Percentiles rank a stretch among this genome's conserved stretches.
phyloP scores from a whole-genome alignment of 2,329 filamentous ascomycete species.

The Huntiella omanensis region DNA sequence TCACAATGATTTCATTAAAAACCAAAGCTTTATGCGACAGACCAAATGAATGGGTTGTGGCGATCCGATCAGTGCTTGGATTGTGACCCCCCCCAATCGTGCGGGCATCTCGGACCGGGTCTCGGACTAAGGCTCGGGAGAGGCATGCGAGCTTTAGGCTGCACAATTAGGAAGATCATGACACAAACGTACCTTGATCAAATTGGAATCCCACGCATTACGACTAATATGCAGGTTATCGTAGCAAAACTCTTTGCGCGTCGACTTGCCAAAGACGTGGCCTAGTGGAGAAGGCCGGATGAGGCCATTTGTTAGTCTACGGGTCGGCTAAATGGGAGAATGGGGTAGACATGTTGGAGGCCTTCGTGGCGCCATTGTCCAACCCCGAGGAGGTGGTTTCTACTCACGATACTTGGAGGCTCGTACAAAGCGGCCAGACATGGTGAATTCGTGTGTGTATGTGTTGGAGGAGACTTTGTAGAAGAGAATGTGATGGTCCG shows the following conservation, averaged over 20 bases:
- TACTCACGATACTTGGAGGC: slow-evolving; percentile 49
- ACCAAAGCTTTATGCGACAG: too few species aligned
- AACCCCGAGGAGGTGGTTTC: neutral
- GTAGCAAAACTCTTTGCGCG: slow-evolving; percentile 95
- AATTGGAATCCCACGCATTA: slow-evolving; percentile 98
- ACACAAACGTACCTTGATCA: slow-evolving; percentile 59
- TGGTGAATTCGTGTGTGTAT: slow-evolving; percentile 17
- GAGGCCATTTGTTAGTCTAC: slow-evolving; percentile 7
- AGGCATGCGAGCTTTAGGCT: neutral
- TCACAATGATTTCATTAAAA: too few species aligned
- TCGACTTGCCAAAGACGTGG: slow-evolving; percentile 93
- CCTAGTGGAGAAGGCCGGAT: slow-evolving; percentile 32
- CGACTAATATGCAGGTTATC: slow-evolving; percentile 93
- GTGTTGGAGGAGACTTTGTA: neutral
- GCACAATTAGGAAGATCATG: too few species aligned
- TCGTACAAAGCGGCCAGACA: slow-evolving; percentile 48
- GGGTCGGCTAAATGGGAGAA: slow-evolving; percentile 3
- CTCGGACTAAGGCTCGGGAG: neutral
- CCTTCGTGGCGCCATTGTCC: neutral
- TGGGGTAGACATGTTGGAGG: neutral
- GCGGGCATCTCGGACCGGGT: too few species aligned
- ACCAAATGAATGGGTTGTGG: too few species aligned
- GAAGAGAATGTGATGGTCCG: too few species aligned
- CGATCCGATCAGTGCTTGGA: too few species aligned
- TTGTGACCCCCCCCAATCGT: too few species aligned